Conservation (phyloP, 768 basidiomycete species). For the Pleurotus salmoneostramineus region DNA sequence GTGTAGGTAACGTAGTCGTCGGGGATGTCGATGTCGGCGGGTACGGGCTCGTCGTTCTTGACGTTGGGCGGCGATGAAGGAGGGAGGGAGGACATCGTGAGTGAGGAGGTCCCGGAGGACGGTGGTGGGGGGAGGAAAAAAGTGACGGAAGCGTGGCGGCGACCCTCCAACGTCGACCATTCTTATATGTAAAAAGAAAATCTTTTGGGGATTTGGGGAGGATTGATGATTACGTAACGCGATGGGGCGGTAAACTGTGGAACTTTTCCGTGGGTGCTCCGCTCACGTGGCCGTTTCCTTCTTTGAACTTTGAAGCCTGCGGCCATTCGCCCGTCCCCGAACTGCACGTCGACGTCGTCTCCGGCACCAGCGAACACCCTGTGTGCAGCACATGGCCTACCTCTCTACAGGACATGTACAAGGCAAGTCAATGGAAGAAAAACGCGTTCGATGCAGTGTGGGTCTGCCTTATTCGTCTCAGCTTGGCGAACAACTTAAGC, state of each 20-base stretch:
- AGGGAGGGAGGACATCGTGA: background rate
- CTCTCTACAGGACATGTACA: too few species aligned
- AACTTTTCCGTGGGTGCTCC: too few species aligned
- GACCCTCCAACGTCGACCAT: background rate
- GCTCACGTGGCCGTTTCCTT: too few species aligned
- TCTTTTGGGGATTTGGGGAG: conserved; percentile 3
- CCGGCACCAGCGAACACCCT: too few species aligned
- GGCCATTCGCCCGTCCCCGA: too few species aligned
- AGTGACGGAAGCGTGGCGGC: background rate
- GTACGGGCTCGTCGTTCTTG: background rate
- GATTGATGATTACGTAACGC: background rate
- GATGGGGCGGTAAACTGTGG: background rate
- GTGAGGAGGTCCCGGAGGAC: background rate
- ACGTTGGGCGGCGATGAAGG: background rate
- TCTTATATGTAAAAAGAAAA: background rate
- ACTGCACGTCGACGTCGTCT: too few species aligned
- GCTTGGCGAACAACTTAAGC: too few species aligned
- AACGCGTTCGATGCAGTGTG: too few species aligned
- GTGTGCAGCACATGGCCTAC: too few species aligned
- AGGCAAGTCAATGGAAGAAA: too few species aligned
- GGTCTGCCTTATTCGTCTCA: too few species aligned
- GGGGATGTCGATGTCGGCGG: conserved; percentile 57
- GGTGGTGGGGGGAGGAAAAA: background rate
- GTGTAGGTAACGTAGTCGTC: conserved; percentile 84
- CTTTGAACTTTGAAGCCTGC: too few species aligned